Percentiles rank a stretch among this genome's conserved stretches.
phyloP scores from a whole-genome alignment of 441 rosid genomes.

The Lepidium campestre region DNA sequence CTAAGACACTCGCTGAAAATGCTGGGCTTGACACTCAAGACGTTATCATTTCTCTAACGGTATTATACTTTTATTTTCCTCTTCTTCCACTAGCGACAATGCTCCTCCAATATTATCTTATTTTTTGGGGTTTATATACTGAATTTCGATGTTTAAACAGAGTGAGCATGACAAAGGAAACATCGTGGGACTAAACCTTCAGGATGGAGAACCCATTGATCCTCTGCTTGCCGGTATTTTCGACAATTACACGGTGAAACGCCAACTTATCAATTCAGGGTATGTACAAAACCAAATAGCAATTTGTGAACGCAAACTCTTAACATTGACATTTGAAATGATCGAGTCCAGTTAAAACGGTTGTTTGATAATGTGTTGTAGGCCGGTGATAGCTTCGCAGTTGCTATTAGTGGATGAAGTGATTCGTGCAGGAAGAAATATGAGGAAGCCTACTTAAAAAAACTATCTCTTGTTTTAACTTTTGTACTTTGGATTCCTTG shows the following conservation, averaged over 20 bases:
- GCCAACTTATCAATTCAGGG: constrained; percentile 90
- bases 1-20: constrained; percentile 93
- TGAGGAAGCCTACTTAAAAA: constrained; percentile 78
- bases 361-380: constrained; percentile 29
- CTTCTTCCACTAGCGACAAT: neutral
- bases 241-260: constrained; percentile 91
- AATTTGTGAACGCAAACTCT: neutral
- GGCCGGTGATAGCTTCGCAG: constrained; percentile 91
- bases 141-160: constrained; percentile 34
- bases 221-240: constrained; percentile 90
- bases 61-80: constrained; percentile 12
- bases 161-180: constrained; percentile 93
- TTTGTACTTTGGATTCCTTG: neutral
- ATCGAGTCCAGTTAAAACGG: neutral
- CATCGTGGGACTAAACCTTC: constrained; percentile 75
- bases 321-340: neutral
- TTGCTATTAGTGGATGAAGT: constrained; percentile 93
- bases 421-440: constrained; percentile 90
- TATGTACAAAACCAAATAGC: constrained; percentile 24
- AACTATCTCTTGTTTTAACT: neutral
- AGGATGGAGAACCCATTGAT: constrained; percentile 78
- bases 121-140: neutral
- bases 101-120: neutral
- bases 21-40: constrained; percentile 96
- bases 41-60: constrained; percentile 79